phyloP scores from a whole-genome alignment of 2,329 filamentous ascomycete genomes.

The Aureobasidium musti region DNA sequence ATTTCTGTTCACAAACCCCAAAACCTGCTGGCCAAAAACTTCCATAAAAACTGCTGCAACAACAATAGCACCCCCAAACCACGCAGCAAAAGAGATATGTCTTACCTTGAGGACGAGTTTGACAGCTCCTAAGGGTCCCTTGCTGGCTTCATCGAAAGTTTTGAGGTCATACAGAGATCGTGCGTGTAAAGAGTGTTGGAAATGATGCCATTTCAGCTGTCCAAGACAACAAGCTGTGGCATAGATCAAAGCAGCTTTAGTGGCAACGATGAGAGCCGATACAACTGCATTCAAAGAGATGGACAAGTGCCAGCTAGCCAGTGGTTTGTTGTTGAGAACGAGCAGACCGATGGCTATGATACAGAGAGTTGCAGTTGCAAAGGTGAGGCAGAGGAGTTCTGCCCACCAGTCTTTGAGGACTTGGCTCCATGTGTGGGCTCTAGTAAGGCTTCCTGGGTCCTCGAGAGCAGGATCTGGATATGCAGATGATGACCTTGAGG shows the following conservation, averaged over 20 bases:
- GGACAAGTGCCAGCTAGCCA: not conserved
- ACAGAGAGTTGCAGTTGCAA: not conserved
- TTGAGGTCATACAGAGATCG: slow-evolving; percentile 1
- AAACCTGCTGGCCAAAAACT: slow-evolving; percentile 10
- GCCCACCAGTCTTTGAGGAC: not conserved
- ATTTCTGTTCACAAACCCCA: not conserved
- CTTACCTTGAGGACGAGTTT: not conserved
- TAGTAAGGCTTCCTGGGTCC: not conserved
- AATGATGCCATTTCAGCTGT: slow-evolving; percentile 24
- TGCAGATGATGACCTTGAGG: not conserved
- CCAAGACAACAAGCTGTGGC: slow-evolving; percentile 9
- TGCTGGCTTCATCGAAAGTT: slow-evolving; percentile 15
- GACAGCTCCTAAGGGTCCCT: slow-evolving; percentile 14
- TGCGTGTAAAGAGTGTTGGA: not conserved
- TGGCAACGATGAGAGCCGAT: not conserved
- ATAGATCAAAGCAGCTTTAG: slow-evolving; percentile 13
- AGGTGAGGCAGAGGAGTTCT: not conserved
- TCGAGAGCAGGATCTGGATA: not conserved
- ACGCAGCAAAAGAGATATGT: not conserved
- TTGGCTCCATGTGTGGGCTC: not conserved
- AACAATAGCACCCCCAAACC: not conserved
- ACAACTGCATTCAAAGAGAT: slow-evolving; percentile 5
- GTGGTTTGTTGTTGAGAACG: not conserved
- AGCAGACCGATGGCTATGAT: not conserved
- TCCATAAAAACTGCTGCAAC: slow-evolving; percentile 5